Conservation (phyloP, 2,329 filamentous ascomycete species). For the Incumbomyces lentus region DNA sequence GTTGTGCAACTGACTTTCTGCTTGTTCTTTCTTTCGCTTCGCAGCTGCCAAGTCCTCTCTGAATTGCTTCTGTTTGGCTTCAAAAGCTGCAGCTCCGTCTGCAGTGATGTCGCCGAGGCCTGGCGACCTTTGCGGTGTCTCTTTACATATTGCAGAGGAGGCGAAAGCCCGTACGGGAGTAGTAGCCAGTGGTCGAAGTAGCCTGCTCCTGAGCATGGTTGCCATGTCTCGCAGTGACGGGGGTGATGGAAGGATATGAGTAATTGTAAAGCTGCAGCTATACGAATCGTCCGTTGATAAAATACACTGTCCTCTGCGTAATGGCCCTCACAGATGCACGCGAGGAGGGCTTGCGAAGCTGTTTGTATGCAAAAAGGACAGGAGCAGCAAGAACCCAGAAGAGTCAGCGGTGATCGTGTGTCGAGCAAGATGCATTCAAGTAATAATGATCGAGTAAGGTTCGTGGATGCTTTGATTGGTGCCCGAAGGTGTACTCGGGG, state of each 20-base stretch:
- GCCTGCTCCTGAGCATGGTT: conserved; percentile 36
- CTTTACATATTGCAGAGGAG: conserved; percentile 37
- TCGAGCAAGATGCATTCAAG: neutral
- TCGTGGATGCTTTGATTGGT: conserved; percentile 2
- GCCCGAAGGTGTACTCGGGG: neutral
- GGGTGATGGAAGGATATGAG: neutral
- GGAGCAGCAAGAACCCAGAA: neutral
- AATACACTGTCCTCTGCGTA: too few relatives aligned
- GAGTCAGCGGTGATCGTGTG: conserved; percentile 1
- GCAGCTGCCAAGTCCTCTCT: conserved; percentile 68
- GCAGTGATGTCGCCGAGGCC: conserved; percentile 75
- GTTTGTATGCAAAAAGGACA: conserved; percentile 5
- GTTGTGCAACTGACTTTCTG: conserved; percentile 66
- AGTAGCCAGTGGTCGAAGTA: conserved; percentile 37
- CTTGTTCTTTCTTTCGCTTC: conserved; percentile 64
- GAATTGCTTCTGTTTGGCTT: conserved; percentile 73
- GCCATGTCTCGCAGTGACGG: neutral
- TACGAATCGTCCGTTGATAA: too few relatives aligned
- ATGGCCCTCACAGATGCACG: neutral
- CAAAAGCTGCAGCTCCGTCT: conserved; percentile 64
- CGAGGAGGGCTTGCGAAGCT: neutral
- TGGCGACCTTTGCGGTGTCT: conserved; percentile 47
- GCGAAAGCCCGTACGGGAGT: conserved; percentile 49
- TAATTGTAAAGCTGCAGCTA: neutral
- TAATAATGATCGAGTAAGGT: conserved; percentile 1